Conservation (phyloP, 805 yeast species). For the Monosporozyma aerobia region DNA sequence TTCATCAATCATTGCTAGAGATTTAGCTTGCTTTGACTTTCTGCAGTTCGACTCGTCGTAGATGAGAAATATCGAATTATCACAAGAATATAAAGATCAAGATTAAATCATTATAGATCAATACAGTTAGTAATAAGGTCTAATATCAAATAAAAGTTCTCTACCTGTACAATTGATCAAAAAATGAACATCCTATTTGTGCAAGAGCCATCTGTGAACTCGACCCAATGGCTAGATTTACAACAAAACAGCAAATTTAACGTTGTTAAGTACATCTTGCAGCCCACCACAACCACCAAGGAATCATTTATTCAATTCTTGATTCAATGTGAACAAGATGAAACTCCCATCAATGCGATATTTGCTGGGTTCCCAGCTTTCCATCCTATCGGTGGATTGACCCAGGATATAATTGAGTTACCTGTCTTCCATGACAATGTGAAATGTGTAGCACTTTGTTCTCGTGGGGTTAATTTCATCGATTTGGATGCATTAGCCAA, state of each 20-base stretch:
- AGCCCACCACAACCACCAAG: constrained; percentile 3
- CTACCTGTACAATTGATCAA: not conserved
- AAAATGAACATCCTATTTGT: constrained; percentile 13
- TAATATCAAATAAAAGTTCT: too few species aligned
- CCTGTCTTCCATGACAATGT: constrained; percentile 28
- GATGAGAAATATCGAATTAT: not conserved
- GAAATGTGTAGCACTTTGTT: constrained; percentile 42
- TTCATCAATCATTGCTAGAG: not conserved
- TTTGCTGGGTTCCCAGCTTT: constrained; percentile 57
- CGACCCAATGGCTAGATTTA: constrained; percentile 10
- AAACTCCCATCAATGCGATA: constrained; percentile 34
- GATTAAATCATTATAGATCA: too few species aligned
- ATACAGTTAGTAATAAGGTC: too few species aligned
- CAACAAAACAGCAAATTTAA: constrained; percentile 9
- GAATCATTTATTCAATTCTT: constrained; percentile 13
- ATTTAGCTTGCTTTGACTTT: not conserved
- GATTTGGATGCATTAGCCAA: constrained; percentile 35
- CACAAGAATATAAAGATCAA: too few species aligned
- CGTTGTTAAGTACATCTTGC: constrained; percentile 8
- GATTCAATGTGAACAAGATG: constrained; percentile 2
- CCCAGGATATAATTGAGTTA: constrained; percentile 33
- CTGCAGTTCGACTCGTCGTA: not conserved
- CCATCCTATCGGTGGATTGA: constrained; percentile 41
- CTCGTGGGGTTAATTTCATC: constrained; percentile 49
- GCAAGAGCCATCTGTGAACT: constrained; percentile 5